Percentiles rank a stretch among this genome's conserved stretches.
These are phyloP conservation scores for Sporothrix pallida DNA, from an alignment of 2,329 filamentous ascomycete genomes.

Conservation along the genomic window DNA sequence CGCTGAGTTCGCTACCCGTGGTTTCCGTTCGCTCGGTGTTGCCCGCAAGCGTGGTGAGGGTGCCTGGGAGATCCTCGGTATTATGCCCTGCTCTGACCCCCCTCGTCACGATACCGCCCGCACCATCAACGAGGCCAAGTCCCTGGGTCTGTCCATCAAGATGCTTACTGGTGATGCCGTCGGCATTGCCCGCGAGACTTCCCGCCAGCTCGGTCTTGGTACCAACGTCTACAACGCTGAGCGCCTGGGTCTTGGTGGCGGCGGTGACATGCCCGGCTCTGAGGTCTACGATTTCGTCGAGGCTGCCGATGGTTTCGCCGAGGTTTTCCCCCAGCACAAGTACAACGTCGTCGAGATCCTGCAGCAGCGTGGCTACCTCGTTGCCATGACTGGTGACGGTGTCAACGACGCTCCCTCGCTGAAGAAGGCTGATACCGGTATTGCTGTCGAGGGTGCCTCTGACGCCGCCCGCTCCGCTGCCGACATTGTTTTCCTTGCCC, in stretches of 20 bases:
- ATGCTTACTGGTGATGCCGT: slow-evolving; percentile 96
- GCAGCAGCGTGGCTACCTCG: slow-evolving; percentile 89
- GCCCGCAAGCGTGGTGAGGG: slow-evolving; percentile 84
- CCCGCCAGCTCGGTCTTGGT: slow-evolving; percentile 86
- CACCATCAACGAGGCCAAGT: slow-evolving; percentile 89
- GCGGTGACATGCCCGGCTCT: slow-evolving; percentile 90
- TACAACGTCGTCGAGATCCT: slow-evolving; percentile 93
- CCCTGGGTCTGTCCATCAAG: slow-evolving; percentile 87
- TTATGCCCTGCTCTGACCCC: slow-evolving; percentile 93
- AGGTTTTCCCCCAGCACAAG: slow-evolving; percentile 95
- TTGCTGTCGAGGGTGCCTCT: slow-evolving; percentile 89
- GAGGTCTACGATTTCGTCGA: slow-evolving; percentile 96
- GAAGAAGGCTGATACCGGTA: slow-evolving; percentile 96
- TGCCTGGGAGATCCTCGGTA: slow-evolving; percentile 89
- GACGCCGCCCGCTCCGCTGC: slow-evolving; percentile 89
- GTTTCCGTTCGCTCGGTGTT: slow-evolving; percentile 92
- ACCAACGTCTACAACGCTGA: slow-evolving; percentile 95
- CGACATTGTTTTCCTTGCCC: slow-evolving; percentile 92
- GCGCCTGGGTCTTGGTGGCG: slow-evolving; percentile 85
- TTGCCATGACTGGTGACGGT: slow-evolving; percentile 96
- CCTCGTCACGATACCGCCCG: slow-evolving; percentile 89
- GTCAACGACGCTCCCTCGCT: slow-evolving; percentile 92
- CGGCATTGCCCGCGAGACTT: slow-evolving; percentile 90
- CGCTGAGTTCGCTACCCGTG: slow-evolving; percentile 87
- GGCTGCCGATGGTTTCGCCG: slow-evolving; percentile 91